A percentile compares a stretch with the other conserved stretches of the same genome.
Conservation (phyloP, 371 early-diverging fungal species). For the Apophysomyces sp. region DNA sequence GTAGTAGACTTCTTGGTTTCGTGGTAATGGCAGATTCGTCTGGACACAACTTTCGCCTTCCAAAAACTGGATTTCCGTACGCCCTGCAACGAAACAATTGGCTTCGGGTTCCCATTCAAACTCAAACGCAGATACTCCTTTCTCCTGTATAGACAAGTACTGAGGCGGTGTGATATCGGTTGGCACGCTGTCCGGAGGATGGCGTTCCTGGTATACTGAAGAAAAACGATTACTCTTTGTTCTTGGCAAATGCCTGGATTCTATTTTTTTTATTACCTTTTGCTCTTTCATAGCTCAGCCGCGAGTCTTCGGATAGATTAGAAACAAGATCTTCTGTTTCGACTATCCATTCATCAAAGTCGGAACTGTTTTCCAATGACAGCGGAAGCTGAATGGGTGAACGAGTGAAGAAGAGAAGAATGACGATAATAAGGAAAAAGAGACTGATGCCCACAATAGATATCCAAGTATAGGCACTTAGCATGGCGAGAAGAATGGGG, state of each 20-base stretch:
- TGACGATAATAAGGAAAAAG: constrained; percentile 29
- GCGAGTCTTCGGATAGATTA: constrained; percentile 40
- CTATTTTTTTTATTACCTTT: constrained; percentile 22
- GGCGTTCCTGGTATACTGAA: constrained; percentile 40
- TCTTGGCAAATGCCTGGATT: neutral
- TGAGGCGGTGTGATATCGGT: constrained; percentile 68
- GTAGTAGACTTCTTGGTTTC: constrained; percentile 73
- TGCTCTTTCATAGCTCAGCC: constrained; percentile 45
- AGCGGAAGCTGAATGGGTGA: constrained; percentile 33
- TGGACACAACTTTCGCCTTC: constrained; percentile 77
- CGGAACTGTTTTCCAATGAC: constrained; percentile 15
- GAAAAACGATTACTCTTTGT: neutral
- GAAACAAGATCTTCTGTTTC: constrained; percentile 40
- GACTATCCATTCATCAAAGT: constrained; percentile 33
- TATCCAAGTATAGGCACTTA: constrained; percentile 31
- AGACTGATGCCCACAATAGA: constrained; percentile 36
- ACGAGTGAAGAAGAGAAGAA: constrained; percentile 40
- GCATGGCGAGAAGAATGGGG: constrained; percentile 14
- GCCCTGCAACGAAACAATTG: constrained; percentile 68
- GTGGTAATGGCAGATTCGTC: constrained; percentile 80
- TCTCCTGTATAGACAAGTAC: constrained; percentile 72
- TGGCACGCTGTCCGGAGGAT: constrained; percentile 63
- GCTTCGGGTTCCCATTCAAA: constrained; percentile 71
- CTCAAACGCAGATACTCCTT: constrained; percentile 85
- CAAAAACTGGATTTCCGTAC: constrained; percentile 77